Conservation (phyloP, 2,329 filamentous ascomycete species). For the Coccinonectria pachysandricola region DNA sequence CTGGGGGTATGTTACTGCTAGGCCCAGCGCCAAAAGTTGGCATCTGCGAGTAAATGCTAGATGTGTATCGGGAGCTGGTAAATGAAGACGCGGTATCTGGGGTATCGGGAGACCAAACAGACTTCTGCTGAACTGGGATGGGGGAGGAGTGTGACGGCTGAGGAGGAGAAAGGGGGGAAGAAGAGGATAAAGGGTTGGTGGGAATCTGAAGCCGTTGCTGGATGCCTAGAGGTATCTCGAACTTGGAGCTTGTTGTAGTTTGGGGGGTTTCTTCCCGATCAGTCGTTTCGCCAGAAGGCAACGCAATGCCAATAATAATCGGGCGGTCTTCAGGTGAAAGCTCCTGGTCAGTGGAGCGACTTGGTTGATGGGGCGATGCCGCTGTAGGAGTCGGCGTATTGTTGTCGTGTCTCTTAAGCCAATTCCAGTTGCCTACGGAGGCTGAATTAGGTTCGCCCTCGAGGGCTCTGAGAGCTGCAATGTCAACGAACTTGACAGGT, state of each 20-base stretch:
- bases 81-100: slow-evolving; percentile 38
- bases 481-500: slow-evolving; percentile 43
- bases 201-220: slow-evolving; percentile 4
- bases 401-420: slow-evolving; percentile 40
- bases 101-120: slow-evolving; percentile 53
- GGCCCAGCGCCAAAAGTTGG: slow-evolving; percentile 26
- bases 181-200: slow-evolving; percentile 4
- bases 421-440: slow-evolving; percentile 47
- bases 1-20: slow-evolving; percentile 41
- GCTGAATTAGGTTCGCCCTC: slow-evolving; percentile 45
- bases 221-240: slow-evolving; percentile 13
- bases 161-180: no score
- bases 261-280: slow-evolving; percentile 35
- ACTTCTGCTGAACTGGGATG: slow-evolving; percentile 27
- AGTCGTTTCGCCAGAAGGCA: slow-evolving; percentile 37
- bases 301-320: slow-evolving; percentile 61
- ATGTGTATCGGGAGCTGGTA: slow-evolving; percentile 34
- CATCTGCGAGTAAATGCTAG: slow-evolving; percentile 53
- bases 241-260: slow-evolving; percentile 33
- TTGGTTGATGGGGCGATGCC: slow-evolving; percentile 17
- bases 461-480: slow-evolving; percentile 48
- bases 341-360: slow-evolving; percentile 27
- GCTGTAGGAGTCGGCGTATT: slow-evolving; percentile 20
- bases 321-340: slow-evolving; percentile 60
- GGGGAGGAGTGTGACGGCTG: slow-evolving; percentile 8